Evolutionary conservation across 2,329 filamentous ascomycete genomes (phyloP).

Genomic region (Raffaelea arxii): DNA sequence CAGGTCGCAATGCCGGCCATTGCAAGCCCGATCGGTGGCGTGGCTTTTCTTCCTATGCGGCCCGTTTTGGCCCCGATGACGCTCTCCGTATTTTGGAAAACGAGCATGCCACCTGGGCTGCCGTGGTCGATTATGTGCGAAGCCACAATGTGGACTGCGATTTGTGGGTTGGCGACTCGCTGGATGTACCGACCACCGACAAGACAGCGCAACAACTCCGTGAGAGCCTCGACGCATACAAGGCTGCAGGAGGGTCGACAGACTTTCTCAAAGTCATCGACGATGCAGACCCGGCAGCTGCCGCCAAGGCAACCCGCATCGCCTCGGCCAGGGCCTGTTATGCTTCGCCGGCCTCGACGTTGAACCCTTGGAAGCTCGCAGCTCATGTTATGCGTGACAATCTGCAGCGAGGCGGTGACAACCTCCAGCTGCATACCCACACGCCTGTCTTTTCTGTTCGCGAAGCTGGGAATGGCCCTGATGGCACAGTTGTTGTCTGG

Average conservation of each 20-base stretch:
- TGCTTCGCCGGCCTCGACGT: slow-evolving; percentile 1
- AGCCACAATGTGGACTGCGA: slow-evolving; percentile 3
- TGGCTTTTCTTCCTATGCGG: neutral
- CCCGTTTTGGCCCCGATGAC: neutral
- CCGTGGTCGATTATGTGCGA: neutral
- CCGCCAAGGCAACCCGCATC: neutral
- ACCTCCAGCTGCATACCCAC: slow-evolving; percentile 2
- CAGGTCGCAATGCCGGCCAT: slow-evolving; percentile 5
- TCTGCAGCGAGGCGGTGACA: neutral
- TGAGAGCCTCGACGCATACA: neutral
- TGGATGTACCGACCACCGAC: neutral
- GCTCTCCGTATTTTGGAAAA: neutral
- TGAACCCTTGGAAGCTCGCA: slow-evolving; percentile 3
- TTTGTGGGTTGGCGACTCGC: slow-evolving; percentile 2
- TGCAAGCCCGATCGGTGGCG: slow-evolving; percentile 4
- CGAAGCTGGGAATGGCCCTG: neutral
- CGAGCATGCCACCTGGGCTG: slow-evolving; percentile 1
- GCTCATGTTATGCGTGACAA: slow-evolving; percentile 3
- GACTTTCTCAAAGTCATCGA: neutral
- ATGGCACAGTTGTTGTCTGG: neutral
- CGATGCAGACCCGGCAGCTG: neutral
- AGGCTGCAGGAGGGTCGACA: neutral
- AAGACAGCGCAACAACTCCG: neutral
- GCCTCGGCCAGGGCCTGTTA: slow-evolving; percentile 1
- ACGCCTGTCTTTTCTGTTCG: neutral